Evolutionary conservation across 106 monocot genomes (phyloP).

Genomic region (Hemerocallis citrina): DNA sequence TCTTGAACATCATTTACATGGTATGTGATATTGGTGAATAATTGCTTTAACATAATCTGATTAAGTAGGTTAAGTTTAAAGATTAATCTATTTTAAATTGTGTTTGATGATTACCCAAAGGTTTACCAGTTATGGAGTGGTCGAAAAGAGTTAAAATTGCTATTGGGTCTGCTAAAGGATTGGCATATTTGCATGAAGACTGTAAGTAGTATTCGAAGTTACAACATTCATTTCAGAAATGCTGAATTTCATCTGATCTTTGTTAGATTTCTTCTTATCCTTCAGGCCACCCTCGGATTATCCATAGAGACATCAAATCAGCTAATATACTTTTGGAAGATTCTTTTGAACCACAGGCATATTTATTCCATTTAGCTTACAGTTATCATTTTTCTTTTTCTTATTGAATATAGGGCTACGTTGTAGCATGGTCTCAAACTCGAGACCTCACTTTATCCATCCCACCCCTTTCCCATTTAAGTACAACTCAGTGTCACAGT

Average conservation of each 20-base stretch:
- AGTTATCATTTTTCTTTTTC: no score
- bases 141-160: conserved; percentile 69
- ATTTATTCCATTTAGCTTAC: neutral
- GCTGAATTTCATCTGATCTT: neutral
- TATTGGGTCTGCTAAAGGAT: conserved; percentile 70
- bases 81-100: conserved; percentile 3
- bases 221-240: neutral
- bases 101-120: conserved; percentile 21
- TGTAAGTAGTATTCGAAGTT: conserved; percentile 33
- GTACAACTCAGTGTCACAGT: neutral
- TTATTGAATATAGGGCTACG: no score
- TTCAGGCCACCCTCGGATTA: conserved; percentile 84
- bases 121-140: conserved; percentile 59
- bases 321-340: conserved; percentile 87
- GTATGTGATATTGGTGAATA: conserved; percentile 16
- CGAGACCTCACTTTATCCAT: neutral
- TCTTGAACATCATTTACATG: conserved; percentile 84
- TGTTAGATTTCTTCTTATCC: conserved; percentile 1
- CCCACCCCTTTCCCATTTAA: neutral
- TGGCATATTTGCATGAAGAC: conserved; percentile 90
- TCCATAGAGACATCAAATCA: conserved; percentile 89
- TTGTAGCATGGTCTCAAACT: no score
- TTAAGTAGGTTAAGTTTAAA: neutral
- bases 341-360: conserved; percentile 77
- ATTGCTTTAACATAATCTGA: neutral